Evolutionary conservation across 1,139 yeast species (phyloP).

Genomic region (Kluyveromyces sp.): DNA sequence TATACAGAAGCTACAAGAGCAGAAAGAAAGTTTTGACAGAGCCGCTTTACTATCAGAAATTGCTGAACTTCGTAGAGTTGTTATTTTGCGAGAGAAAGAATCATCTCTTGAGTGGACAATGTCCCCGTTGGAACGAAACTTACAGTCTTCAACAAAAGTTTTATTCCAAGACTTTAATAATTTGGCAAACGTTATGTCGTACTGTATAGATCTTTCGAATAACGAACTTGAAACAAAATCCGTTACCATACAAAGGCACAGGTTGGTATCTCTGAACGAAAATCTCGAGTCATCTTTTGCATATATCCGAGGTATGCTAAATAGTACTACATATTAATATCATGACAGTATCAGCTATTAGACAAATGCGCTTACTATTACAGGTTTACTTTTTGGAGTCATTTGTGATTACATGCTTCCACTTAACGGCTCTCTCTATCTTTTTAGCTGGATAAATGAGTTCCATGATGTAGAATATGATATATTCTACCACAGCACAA

Average conservation of each 20-base stretch:
- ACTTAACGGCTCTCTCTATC: conserved; percentile 68
- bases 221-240: not conserved
- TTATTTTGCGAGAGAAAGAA: not conserved
- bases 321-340: not conserved
- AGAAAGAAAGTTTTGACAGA: conserved; percentile 6
- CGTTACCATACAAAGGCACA: not conserved
- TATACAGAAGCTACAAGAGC: conserved; percentile 5
- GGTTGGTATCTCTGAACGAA: not conserved
- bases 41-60: conserved; percentile 14
- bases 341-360: too few relatives aligned
- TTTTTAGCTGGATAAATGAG: conserved; percentile 58
- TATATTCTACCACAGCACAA: conserved; percentile 71
- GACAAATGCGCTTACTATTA: too few relatives aligned
- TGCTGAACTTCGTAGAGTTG: conserved; percentile 8
- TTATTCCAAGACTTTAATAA: conserved; percentile 1
- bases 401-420: conserved; percentile 38
- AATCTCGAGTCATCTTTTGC: not conserved
- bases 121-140: not conserved
- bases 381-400: too few relatives aligned
- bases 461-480: conserved; percentile 56
- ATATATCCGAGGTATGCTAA: conserved; percentile 23
- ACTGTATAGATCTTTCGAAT: not conserved
- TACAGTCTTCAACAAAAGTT: not conserved
- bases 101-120: not conserved
- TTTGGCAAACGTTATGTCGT: not conserved